Conservation (phyloP, 2,329 filamentous ascomycete species). For the Cladosporium halotolerans region DNA sequence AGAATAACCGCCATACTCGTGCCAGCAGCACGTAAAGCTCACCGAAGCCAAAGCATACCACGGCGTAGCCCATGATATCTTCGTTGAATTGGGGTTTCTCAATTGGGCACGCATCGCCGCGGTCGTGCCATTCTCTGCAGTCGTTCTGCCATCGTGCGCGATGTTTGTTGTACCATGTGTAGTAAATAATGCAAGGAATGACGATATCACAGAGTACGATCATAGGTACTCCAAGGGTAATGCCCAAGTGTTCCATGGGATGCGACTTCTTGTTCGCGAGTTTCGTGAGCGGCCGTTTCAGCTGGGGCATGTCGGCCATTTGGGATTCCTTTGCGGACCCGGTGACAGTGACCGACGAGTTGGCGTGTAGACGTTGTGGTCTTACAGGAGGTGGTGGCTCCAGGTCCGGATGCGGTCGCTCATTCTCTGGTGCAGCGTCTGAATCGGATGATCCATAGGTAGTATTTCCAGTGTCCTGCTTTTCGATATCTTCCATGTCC, state of each 20-base stretch:
- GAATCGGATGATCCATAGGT: not conserved
- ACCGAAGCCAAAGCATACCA: constrained; percentile 27
- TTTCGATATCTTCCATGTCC: not conserved
- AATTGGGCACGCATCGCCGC: constrained; percentile 20
- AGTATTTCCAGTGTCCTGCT: not conserved
- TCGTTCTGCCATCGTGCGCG: constrained; percentile 14
- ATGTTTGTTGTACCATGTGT: constrained; percentile 24
- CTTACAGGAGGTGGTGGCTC: not conserved
- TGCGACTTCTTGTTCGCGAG: constrained; percentile 17
- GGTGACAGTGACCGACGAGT: constrained; percentile 1
- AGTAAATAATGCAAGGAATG: constrained; percentile 29
- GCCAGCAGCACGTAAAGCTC: constrained; percentile 29
- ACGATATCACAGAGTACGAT: constrained; percentile 28
- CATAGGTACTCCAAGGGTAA: constrained; percentile 27
- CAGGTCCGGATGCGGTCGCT: not conserved
- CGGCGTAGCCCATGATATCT: constrained; percentile 26
- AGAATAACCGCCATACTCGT: constrained; percentile 23
- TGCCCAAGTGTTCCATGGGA: constrained; percentile 19
- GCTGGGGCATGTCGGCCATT: constrained; percentile 1
- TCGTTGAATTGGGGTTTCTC: constrained; percentile 22
- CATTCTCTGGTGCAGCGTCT: not conserved
- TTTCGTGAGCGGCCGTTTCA: constrained; percentile 4
- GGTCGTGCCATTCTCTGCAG: constrained; percentile 16
- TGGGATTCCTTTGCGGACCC: not conserved
- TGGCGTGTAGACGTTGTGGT: constrained; percentile 6